Percentiles rank a stretch among this genome's conserved stretches.
These are phyloP conservation scores for Rauvolfia tetraphylla DNA, from an alignment of 257 asterid genomes.

Conservation along the genomic window DNA sequence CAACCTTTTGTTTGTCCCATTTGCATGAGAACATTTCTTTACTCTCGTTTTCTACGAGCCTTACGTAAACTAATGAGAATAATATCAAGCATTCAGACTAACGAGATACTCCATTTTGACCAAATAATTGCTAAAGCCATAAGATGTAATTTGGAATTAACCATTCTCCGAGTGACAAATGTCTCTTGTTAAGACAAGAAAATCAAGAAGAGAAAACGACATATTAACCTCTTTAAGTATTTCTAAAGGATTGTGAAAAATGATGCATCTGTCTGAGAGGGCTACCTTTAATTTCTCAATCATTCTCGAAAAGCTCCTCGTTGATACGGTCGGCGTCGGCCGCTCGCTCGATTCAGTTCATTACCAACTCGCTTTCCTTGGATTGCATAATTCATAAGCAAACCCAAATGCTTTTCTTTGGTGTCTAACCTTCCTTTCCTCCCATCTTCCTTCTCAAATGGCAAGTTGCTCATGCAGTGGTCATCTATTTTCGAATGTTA, in stretches of 20 bases:
- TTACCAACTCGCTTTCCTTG: conserved; percentile 37
- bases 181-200: neutral
- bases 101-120: neutral
- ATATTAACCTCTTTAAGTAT: too few relatives aligned
- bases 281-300: conserved; percentile 52
- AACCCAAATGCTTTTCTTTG: neutral
- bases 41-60: neutral
- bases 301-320: conserved; percentile 19
- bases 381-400: neutral
- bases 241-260: neutral
- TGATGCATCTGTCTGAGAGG: conserved; percentile 23
- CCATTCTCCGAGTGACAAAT: conserved; percentile 10
- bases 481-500: too few relatives aligned
- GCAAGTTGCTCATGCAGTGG: too few relatives aligned
- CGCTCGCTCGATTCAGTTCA: neutral
- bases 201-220: neutral
- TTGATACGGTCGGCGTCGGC: conserved; percentile 2
- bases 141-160: neutral
- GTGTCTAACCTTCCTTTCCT: conserved; percentile 24
- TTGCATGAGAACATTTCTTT: conserved; percentile 12
- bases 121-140: neutral
- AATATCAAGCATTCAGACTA: conserved; percentile 5
- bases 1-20: conserved; percentile 8
- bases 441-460: conserved; percentile 16
- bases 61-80: neutral